phyloP scores from a whole-genome alignment of 768 basidiomycete species.

The Boletus edulis region DNA sequence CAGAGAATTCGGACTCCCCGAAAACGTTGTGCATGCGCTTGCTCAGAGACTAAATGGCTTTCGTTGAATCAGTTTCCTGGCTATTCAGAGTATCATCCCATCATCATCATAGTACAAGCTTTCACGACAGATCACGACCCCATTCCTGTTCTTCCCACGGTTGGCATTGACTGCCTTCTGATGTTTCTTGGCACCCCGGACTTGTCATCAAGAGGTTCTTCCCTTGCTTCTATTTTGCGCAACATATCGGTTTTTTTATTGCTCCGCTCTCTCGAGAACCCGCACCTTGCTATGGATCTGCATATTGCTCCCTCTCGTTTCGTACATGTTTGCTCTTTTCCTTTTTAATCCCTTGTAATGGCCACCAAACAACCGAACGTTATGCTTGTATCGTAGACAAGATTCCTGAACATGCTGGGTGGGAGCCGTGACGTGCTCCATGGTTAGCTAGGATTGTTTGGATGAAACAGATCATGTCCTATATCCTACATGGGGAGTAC shows the following conservation, averaged over 20 bases:
- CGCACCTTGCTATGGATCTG: conserved; percentile 29
- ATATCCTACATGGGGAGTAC: too few species aligned
- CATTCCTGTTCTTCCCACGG: not conserved
- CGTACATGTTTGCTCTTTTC: conserved; percentile 12
- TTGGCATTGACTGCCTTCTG: conserved; percentile 29
- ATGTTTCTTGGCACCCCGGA: conserved; percentile 28
- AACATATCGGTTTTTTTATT: conserved; percentile 15
- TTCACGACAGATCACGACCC: conserved; percentile 20
- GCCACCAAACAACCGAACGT: conserved; percentile 15
- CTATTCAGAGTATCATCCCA: not conserved
- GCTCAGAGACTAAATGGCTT: conserved; percentile 50
- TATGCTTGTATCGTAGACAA: conserved; percentile 31
- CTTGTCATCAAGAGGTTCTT: conserved; percentile 5
- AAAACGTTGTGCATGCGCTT: conserved; percentile 64
- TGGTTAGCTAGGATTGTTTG: not conserved
- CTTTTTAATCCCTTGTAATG: conserved; percentile 21
- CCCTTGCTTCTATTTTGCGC: conserved; percentile 16
- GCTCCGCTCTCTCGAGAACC: conserved; percentile 13
- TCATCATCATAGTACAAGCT: conserved; percentile 4
- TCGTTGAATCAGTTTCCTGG: conserved; percentile 10
- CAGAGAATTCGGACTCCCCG: conserved; percentile 71
- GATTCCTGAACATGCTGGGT: conserved; percentile 7
- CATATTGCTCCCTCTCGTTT: conserved; percentile 20
- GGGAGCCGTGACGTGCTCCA: not conserved
- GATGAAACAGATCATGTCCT: not conserved